Conservation (phyloP, 768 basidiomycete species). For the Suillus americanus region DNA sequence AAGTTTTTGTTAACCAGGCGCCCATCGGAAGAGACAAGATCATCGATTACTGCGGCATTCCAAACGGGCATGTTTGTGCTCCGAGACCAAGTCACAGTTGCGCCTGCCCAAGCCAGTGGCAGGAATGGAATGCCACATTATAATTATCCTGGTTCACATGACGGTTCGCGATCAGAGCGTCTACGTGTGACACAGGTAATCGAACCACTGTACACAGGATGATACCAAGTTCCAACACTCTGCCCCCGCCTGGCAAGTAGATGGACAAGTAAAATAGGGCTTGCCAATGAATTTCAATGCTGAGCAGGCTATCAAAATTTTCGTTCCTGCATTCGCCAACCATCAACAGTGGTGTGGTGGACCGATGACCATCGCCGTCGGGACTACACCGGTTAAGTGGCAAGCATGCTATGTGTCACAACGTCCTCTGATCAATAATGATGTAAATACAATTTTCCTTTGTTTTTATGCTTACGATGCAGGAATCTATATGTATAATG, state of each 20-base stretch:
- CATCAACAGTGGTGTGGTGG: not conserved
- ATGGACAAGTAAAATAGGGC: not conserved
- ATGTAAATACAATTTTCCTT: not conserved
- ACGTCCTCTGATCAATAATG: not conserved
- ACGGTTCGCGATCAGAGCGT: not conserved
- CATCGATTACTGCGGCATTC: not conserved
- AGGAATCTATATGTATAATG: not conserved
- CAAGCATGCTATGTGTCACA: not conserved
- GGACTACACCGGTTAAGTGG: not conserved
- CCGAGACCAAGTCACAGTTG: not conserved
- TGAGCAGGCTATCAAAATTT: not conserved
- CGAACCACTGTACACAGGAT: not conserved
- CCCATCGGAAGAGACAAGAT: not conserved
- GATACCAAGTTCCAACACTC: not conserved
- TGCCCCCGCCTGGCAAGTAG: not conserved
- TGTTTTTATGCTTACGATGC: not conserved
- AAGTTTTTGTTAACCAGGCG: not conserved
- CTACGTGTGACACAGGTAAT: not conserved
- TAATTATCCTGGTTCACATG: not conserved
- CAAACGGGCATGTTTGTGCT: not conserved
- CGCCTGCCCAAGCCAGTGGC: not conserved
- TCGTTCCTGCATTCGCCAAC: not conserved
- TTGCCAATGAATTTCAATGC: not conserved
- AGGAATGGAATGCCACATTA: not conserved
- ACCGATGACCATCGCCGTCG: not conserved